phyloP scores from a whole-genome alignment of 2,329 filamentous ascomycete species.

The Penicillium brasilianum region DNA sequence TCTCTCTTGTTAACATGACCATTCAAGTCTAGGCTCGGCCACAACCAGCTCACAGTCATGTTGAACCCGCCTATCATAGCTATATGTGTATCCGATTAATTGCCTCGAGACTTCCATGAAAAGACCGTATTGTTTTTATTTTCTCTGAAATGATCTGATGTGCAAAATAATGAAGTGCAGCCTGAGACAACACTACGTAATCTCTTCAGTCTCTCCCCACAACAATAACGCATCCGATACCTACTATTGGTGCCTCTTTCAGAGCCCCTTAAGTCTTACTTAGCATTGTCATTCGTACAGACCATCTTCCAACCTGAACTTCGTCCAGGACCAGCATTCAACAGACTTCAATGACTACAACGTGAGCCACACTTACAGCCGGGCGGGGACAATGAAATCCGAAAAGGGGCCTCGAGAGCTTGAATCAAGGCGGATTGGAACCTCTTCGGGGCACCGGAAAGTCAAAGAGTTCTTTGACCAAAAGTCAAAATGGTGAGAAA shows the following conservation, averaged over 20 bases:
- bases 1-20: no score
- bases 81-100: neutral
- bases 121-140: neutral
- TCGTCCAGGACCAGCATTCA: neutral
- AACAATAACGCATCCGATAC: no score
- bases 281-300: neutral
- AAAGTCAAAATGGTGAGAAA: neutral
- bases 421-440: neutral
- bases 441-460: slow-evolving; percentile 1
- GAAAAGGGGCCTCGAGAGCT: neutral
- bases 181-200: slow-evolving; percentile 7
- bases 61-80: neutral
- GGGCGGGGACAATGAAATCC: neutral
- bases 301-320: no score
- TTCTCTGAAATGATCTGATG: neutral
- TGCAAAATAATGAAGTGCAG: neutral
- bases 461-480: slow-evolving; percentile 1
- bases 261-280: neutral
- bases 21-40: no score
- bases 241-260: neutral
- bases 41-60: neutral
- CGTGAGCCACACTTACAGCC: neutral
- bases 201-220: neutral
- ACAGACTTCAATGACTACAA: neutral
- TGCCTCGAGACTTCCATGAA: neutral